Base-by-base conservation (phyloP, 495 filamentous ascomycete genomes). In the Hypoxylon rickii region DNA sequence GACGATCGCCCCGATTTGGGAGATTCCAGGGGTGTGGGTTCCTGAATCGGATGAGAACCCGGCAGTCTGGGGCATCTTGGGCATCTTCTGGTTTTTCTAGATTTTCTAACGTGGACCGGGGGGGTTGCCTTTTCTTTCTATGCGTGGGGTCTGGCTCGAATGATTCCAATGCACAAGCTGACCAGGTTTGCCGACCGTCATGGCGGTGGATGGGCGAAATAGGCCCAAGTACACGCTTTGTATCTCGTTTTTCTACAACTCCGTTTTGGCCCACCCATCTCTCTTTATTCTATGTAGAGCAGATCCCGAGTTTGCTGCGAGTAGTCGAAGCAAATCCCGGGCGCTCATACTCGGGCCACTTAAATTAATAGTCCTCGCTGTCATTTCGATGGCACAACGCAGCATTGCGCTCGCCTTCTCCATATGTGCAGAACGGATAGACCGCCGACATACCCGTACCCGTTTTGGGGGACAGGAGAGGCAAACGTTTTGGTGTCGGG, bases 31-130 rank as follows among this genome's bases (percentile, higher is more conserved):
- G 62, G 49, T 64, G 16, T 38, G 44, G 36, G 65, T 65, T 62
- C 62, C 65, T 68, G 65, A 68, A 65, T 68, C 65, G 65, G 65
- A 68, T 65, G 65, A 42, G 58, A 59, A 65, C 63, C 65, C 62
- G 65, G 62, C 52, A 56, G 51, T 56, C 63, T 68, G 62, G 65
- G 58, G 65, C 58, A 55, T 48, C 57, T 42, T 64, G 65, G 58
- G 65, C 58, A 55, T 48, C 57, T 42, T 64, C 42, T 46, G 32
- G 17, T 61, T 60, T 40, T 59, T 65, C 57, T 65, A 52, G 52
- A 57, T 46, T 57, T 62, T 50, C 44, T 38, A 50, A 45, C 54
- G 21, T 36, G 31, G 39, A 60, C 52, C 31, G 40, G 38, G 53
- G 34, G 43, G n/a, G n/a, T n/a, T n/a, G n/a, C n/a, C n/a, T n/a